A percentile compares a stretch with the other conserved stretches of the same genome.
Conservation (phyloP, 768 basidiomycete species). For the Mycena metata region DNA sequence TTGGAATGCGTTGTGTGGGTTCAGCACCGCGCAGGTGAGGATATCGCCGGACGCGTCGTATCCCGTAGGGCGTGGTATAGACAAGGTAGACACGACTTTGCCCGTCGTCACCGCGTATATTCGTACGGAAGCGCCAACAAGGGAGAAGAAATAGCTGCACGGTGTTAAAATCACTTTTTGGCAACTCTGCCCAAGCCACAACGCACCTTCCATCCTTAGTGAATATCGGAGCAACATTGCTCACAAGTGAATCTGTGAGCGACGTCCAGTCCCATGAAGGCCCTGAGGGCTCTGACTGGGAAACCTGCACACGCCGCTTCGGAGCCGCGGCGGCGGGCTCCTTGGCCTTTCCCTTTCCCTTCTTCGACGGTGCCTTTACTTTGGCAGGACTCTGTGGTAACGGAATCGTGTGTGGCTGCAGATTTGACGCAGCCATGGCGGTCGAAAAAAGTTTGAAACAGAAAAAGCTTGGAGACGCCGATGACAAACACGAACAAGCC, state of each 20-base stretch:
- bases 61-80: constrained; percentile 57
- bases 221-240: constrained; percentile 79
- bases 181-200: constrained; percentile 36
- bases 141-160: constrained; percentile 88
- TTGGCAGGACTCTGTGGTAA: constrained; percentile 47
- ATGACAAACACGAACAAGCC: constrained; percentile 16
- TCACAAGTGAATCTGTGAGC: constrained; percentile 77
- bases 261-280: constrained; percentile 76
- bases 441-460: constrained; percentile 48
- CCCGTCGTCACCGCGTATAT: constrained; percentile 87
- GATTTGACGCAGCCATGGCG: constrained; percentile 59
- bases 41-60: constrained; percentile 57
- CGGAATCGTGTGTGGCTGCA: constrained; percentile 53
- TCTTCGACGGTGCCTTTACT: constrained; percentile 50
- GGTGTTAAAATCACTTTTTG: neutral
- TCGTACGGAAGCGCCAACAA: constrained; percentile 85
- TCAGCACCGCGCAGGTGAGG: constrained; percentile 82
- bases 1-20: constrained; percentile 91
- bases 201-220: constrained; percentile 88
- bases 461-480: neutral
- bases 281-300: constrained; percentile 38
- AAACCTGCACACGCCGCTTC: constrained; percentile 38
- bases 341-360: constrained; percentile 63
- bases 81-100: constrained; percentile 86
- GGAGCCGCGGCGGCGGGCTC: constrained; percentile 47